Evolutionary conservation across 176 grass and related monocot species (phyloP), one percentile per base, ranked within the genome.

Genomic region (Juncus effusus): DNA sequence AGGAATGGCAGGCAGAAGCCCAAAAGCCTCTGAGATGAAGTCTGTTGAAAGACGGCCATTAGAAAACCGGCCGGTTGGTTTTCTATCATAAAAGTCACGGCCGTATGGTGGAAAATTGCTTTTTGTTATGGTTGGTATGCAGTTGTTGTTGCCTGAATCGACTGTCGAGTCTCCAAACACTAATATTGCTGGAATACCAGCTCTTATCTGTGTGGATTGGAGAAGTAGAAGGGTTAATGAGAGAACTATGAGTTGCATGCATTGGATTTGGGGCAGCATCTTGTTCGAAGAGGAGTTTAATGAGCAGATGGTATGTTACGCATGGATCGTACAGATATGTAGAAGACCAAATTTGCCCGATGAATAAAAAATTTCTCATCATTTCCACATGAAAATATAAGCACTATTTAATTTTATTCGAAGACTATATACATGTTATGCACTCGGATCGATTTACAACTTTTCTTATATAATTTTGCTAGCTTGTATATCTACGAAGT

Each of bases 81-180:
- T 38, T 3, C 85, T 67, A 40, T 69, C 60, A 8, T 40, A 15
- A 74, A 79, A 90, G 74, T 95, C 90, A 13, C 50, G 36, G 0
- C 90, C 90, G 61, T 95, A 90, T 0, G 90, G 90, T 47, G 44
- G 73, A 74, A 95, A 95, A 76, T 95, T 86, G 77, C 86, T 86
- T 58, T 77, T 77, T 4, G 81, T 70, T 38, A 79, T 42, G 7
- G 90, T 95, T 15, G 63, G 50, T 54, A 95, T 75, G 66, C 60
- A 64, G 66, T 95, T 89, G 83, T 95, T 95, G 73, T 95, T 95
- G 50, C 90, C 90, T 8, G 83, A 47, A 76, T 95, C 86, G 10
- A 95, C 82, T 14, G 85, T 83, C 7, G 90, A 95, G 79, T 95
- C 82, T 28, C 90, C 90, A 56, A 95, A 95, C 72, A 89, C 74